These are phyloP conservation scores for Eimeria tenella DNA, from an alignment of 169 alveolate genomes.

Conservation along the genomic window DNA sequence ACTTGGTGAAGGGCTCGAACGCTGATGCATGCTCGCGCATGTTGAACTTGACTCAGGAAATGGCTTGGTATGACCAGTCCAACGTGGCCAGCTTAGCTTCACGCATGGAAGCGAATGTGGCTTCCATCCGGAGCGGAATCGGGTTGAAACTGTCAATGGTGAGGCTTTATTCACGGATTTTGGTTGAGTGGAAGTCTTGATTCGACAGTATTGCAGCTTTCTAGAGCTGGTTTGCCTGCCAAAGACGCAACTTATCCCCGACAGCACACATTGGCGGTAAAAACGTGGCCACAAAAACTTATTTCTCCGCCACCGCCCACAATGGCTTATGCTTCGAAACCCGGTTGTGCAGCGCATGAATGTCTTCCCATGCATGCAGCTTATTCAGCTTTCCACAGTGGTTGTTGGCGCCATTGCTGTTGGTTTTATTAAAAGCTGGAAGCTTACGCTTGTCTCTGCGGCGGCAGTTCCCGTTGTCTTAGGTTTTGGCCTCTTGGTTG, in stretches of 20 bases:
- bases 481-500: slow-evolving; percentile 22
- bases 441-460: slow-evolving; percentile 48
- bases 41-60: slow-evolving; percentile 40
- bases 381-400: background rate
- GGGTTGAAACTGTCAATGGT: slow-evolving; percentile 69
- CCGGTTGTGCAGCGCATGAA: too few relatives aligned
- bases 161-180: background rate
- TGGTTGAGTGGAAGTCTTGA: too few relatives aligned
- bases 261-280: too few relatives aligned
- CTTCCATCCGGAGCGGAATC: slow-evolving; percentile 57
- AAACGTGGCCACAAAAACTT: too few relatives aligned
- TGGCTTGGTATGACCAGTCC: slow-evolving; percentile 64
- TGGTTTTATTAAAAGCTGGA: slow-evolving; percentile 55
- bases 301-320: too few relatives aligned
- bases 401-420: slow-evolving; percentile 5
- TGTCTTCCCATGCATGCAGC: background rate
- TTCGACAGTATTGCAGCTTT: too few relatives aligned
- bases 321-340: too few relatives aligned
- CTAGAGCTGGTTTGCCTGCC: too few relatives aligned
- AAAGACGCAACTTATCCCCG: too few relatives aligned
- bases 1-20: too few relatives aligned
- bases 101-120: slow-evolving; percentile 37
- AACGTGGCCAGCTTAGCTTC: slow-evolving; percentile 39
- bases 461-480: slow-evolving; percentile 48
- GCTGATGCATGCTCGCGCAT: background rate